These are phyloP conservation scores for Avicennia marina DNA, from an alignment of 257 asterid genomes.

Conservation along the genomic window DNA sequence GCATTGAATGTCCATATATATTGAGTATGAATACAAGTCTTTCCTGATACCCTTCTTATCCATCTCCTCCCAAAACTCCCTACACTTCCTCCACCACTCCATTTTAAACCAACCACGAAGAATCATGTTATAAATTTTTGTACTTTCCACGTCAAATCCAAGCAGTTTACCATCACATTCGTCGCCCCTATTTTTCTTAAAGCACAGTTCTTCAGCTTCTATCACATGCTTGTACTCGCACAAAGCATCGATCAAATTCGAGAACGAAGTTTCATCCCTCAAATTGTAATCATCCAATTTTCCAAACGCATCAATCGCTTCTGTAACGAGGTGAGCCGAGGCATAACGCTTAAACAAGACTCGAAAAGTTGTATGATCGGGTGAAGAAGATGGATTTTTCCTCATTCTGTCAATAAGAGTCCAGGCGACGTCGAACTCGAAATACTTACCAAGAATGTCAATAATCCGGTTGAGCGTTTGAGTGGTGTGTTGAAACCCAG, in stretches of 20 bases:
- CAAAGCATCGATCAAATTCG: constrained; percentile 69
- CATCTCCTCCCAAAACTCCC: constrained; percentile 92
- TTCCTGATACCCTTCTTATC: constrained; percentile 62
- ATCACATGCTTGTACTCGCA: constrained; percentile 87
- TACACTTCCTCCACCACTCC: constrained; percentile 84
- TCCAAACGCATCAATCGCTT: constrained; percentile 67
- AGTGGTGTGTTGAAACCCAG: constrained; percentile 60
- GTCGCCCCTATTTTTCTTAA: constrained; percentile 29
- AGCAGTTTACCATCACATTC: constrained; percentile 14
- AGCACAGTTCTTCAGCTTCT: constrained; percentile 88
- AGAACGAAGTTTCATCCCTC: constrained; percentile 70
- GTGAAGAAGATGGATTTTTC: constrained; percentile 29
- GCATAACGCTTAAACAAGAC: constrained; percentile 69
- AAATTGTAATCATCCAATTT: constrained; percentile 52
- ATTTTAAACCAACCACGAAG: constrained; percentile 83
- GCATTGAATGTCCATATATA: constrained; percentile 80
- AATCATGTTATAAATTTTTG: constrained; percentile 66
- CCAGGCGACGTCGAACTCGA: constrained; percentile 73
- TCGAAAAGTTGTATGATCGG: constrained; percentile 71
- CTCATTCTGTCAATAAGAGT: constrained; percentile 52
- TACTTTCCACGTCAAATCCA: constrained; percentile 29
- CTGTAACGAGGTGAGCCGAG: constrained; percentile 72
- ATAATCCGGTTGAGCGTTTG: constrained; percentile 61
- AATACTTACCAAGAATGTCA: constrained; percentile 79
- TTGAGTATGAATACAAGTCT: constrained; percentile 77